These are phyloP conservation scores for Penicillium rolfsii DNA, from an alignment of 2,329 filamentous ascomycete species.

Conservation along the genomic window DNA sequence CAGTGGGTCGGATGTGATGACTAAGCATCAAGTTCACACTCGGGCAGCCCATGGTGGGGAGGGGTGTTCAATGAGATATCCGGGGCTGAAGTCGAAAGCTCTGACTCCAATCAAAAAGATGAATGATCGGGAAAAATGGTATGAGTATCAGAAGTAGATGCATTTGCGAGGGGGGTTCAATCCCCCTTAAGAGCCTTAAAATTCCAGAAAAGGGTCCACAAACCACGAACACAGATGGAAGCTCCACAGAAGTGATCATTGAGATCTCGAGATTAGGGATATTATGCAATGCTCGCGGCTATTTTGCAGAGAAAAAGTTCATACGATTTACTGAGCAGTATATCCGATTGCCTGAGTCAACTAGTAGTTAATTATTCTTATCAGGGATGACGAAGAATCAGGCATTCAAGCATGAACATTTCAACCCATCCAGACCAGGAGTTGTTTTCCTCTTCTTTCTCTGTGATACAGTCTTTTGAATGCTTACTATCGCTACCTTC, in stretches of 20 bases:
- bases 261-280: background rate
- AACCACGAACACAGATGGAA: background rate
- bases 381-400: too few relatives aligned
- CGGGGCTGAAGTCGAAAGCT: background rate
- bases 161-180: background rate
- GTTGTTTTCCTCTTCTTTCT: too few relatives aligned
- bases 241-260: background rate
- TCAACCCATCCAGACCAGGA: too few relatives aligned
- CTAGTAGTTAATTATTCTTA: too few relatives aligned
- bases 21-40: slow-evolving; percentile 12
- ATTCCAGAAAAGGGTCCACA: background rate
- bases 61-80: background rate
- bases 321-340: too few relatives aligned
- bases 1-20: slow-evolving; percentile 15
- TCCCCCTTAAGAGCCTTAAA: background rate
- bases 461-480: too few relatives aligned
- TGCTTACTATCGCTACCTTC: too few relatives aligned
- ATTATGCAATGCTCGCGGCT: background rate
- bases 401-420: too few relatives aligned
- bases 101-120: background rate
- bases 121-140: too few relatives aligned
- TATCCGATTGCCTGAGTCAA: too few relatives aligned
- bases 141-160: background rate
- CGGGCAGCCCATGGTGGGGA: too few relatives aligned
- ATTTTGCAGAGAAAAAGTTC: too few relatives aligned